Base-by-base conservation (phyloP, 2,329 filamentous ascomycete species). In the Lachnellula hyalina region DNA sequence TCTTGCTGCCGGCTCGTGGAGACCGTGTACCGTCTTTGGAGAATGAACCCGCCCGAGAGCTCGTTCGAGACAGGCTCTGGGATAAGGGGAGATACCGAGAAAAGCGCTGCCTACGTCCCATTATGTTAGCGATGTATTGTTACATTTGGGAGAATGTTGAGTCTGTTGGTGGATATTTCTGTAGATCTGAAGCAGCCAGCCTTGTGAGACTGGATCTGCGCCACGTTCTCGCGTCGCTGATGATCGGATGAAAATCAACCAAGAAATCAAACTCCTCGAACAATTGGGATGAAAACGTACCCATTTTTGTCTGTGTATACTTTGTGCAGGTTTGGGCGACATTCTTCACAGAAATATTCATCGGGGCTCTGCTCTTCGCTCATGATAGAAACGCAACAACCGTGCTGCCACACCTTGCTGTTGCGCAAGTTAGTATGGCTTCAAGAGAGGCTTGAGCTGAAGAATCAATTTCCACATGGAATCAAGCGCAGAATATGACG, bases 321-420 rank as follows among this genome's bases (percentile, higher is more conserved):
- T 68, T 85, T 90, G 77, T 99, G 94, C 51, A 96, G 80, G 70
- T 96, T 91, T 69, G 91, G 91, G 62, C 89, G 86, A 74, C 94
- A 99, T 71, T 90, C 83, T 74, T 99, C 94, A 74, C 94, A 99
- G 70, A 94, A 99, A 75, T 99, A 99, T 72, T 97, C 92, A 52
- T 97, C 93, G 9, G 94, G 94, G 62, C 90, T 93, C 70, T 88
- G 86, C 63, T 89, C 87, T 72, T 96, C 93, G 63, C 94, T 94
- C 76, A 96, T 91, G 67, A 99, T 96, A 57, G 94, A 93, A 56
- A 99, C 93, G 69, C 94, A 99, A 57, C 92, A 93, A 66, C 94
- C 94, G 71, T 99, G 94, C 72, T 99, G 94, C 94, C 93, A 99
- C 60, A 97, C 94, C 71, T 96, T 95, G 78, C 94, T 32, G 9